Evolutionary conservation across 768 basidiomycete species (phyloP).

Genomic region (Artomyces pyxidatus): DNA sequence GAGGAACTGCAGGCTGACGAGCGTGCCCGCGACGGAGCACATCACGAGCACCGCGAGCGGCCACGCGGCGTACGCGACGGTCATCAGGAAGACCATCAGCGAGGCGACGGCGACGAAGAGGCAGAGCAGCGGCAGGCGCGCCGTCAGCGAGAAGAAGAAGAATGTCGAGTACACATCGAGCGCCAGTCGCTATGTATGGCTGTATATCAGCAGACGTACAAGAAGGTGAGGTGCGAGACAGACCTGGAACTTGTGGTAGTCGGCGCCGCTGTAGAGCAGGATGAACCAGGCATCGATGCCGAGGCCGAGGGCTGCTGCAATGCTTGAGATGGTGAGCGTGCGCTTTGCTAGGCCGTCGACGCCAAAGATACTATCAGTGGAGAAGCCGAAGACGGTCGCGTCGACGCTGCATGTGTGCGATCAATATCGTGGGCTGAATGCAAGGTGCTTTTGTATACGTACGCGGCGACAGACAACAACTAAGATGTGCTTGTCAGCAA

Average conservation of each 20-base stretch:
- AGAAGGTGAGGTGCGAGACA: constrained; percentile 15
- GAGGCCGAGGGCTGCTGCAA: constrained; percentile 59
- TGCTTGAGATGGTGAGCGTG: constrained; percentile 49
- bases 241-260: constrained; percentile 46
- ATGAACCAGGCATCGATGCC: constrained; percentile 59
- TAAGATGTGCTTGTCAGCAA: not conserved
- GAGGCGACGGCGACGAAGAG: constrained; percentile 46
- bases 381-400: constrained; percentile 58
- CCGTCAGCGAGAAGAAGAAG: constrained; percentile 60
- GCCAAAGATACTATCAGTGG: constrained; percentile 39
- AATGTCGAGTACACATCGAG: constrained; percentile 54
- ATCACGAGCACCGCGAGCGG: constrained; percentile 51
- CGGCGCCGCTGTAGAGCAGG: constrained; percentile 49
- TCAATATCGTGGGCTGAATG: too few species aligned
- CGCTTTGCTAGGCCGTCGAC: constrained; percentile 38
- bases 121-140: constrained; percentile 55
- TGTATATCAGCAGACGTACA: not conserved
- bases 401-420: constrained; percentile 29
- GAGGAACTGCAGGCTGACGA: constrained; percentile 59
- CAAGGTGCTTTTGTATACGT: too few species aligned
- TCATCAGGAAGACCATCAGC: constrained; percentile 49
- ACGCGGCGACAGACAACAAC: constrained; percentile 21
- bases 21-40: constrained; percentile 46
- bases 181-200: constrained; percentile 23
- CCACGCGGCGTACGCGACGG: constrained; percentile 58